Evolutionary conservation across 108 stramenopile genomes (phyloP), one percentile per base, ranked within the genome.

Genomic region (Bacterosira constricta): DNA sequence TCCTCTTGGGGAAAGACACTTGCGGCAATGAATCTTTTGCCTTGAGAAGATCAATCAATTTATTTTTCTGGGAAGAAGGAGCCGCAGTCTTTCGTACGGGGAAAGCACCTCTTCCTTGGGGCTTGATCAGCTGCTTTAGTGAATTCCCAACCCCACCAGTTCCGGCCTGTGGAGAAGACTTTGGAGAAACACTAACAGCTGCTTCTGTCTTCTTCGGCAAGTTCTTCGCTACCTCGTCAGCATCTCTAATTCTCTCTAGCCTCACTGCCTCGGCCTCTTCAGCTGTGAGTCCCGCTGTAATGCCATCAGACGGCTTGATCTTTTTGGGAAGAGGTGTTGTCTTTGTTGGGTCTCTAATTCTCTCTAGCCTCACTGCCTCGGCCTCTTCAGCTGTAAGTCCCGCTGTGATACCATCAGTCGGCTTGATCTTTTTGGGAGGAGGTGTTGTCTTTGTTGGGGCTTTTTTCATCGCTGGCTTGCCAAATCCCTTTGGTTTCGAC

Each of bases 401-500:
- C 1, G 26, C 53, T 38, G 68, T 56, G 23, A 69, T 69, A 23
- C 55, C 25, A 8, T 56, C 42, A 56, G 30, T 34, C 54, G 29
- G 18, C 46, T n/a, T 26, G 18, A 69, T 57, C 12, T 17, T 38
- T 56, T 56, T 35, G 32, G 49, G 12, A 35, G 51, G 37, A 36
- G 51, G 36, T 21, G 50, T 2, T 36, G 32, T 51, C 23, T 31
- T 26, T 18, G 55, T 41, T 10, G 39, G 13, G 20, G 41, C 38
- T 27, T 20, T 57, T 44, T 57, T 57, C 68, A 69, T 57, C 30
- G 68, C 55, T 12, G 68, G 55, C 37, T 45, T 69, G 30, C 68
- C 68, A 26, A 69, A 69, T 42, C 68, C 39, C 47, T 58, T 70
- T 21, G 41, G 56, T 27, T 41, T 34, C 51, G 53, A 29, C 4